Base-by-base conservation (phyloP, 2,329 filamentous ascomycete genomes). In the Aspergillus versicolor region DNA sequence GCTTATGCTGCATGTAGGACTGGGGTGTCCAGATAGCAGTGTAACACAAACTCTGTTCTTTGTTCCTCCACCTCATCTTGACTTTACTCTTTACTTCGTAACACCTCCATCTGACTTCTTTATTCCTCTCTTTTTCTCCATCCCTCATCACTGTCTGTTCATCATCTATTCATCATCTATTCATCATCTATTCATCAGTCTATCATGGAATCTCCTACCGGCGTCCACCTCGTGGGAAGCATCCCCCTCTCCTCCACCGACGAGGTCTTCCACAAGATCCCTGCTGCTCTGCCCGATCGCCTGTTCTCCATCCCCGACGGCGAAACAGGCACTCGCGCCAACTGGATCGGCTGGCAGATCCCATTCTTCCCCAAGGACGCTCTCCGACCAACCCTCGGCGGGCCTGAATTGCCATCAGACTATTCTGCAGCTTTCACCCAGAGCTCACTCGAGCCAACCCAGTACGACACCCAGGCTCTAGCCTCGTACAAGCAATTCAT, bases 281-380 rank as follows among this genome's bases (percentile, higher is more conserved):
- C 58, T n/a, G 56, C 63, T 6, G 59, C 59, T 4, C 65, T 77
- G 2, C 68, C 72, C 3, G 56, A 61, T 21, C 74, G 72, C 12
- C 62, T 78, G 24, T 65, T 62, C 24, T 69, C 70, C 34, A 70
- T 79, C 3, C 75, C 76, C 3, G 77, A 79, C 59, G 77, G 76
- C 46, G 77, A 79, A 59, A 73, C 74, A 6, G 73, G 54, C 5
- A n/a, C 27, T 41, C 52, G 58, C n/a, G 67, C 13, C 44, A 67
- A 41, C 67, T 76, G 27, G 47, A 67, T 60, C n/a, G 22, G 13
- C 4, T 58, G 54, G 51, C 8, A 65, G 62, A 30, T 77, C 72
- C 52, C 68, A 73, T 13, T 50, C 52, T 37, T 78, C 67, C 61
- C 76, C 76, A 60, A 54, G 5, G 61, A 24, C 49, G 58, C 13